Evolutionary conservation across 192 early-diverging fungal species (phyloP).

Genomic region (Mortierella hygrophila): DNA sequence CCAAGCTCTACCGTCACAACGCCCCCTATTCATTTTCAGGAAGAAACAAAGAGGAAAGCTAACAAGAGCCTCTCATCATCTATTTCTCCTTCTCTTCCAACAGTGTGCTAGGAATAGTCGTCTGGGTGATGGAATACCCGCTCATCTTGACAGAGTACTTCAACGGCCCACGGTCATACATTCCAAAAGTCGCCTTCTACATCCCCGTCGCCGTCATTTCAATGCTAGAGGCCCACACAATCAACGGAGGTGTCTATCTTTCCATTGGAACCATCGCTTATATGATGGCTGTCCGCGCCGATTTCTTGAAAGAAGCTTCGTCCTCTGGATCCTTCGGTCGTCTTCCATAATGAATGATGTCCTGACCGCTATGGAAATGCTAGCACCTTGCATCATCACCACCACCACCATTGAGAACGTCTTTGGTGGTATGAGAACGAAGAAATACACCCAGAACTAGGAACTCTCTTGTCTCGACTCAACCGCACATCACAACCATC

Average conservation of each 20-base stretch:
- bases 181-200: constrained; percentile 40
- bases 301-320: constrained; percentile 38
- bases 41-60: background rate
- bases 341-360: constrained; percentile 16
- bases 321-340: constrained; percentile 1
- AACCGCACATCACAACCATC: background rate
- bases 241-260: constrained; percentile 48
- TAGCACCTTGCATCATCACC: background rate
- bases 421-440: too few relatives aligned
- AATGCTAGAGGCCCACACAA: constrained; percentile 35
- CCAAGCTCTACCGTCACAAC: background rate
- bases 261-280: constrained; percentile 43
- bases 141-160: constrained; percentile 28
- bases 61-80: background rate
- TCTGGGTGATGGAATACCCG: constrained; percentile 42
- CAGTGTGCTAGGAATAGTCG: constrained; percentile 31
- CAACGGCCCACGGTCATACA: constrained; percentile 26
- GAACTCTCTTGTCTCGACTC: too few relatives aligned
- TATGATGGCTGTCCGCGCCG: constrained; percentile 38
- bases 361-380: too few relatives aligned
- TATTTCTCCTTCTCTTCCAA: background rate
- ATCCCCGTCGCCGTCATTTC: constrained; percentile 39
- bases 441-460: too few relatives aligned
- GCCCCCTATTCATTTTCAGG: too few relatives aligned
- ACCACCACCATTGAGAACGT: background rate